Evolutionary conservation across 768 basidiomycete genomes (phyloP).

Genomic region (Pulveroboletus sp.): DNA sequence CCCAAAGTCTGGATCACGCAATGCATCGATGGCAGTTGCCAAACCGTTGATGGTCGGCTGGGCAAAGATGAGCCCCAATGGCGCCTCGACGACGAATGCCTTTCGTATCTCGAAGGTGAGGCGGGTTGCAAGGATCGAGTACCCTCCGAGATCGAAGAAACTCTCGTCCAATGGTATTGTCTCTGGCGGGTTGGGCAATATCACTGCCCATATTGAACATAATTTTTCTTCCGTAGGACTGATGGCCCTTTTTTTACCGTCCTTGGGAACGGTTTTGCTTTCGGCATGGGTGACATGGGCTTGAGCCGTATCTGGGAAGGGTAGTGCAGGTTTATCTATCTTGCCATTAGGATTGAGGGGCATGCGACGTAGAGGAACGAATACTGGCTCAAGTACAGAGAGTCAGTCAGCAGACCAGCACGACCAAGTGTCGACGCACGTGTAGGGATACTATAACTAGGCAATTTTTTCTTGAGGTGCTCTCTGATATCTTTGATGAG

Average conservation of each 20-base stretch:
- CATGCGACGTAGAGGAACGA: constrained; percentile 92
- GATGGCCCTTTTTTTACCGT: constrained; percentile 34
- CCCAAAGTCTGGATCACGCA: constrained; percentile 80
- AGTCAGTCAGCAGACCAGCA: constrained; percentile 1
- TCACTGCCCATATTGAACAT: constrained; percentile 75
- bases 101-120: constrained; percentile 97
- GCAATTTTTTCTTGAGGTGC: constrained; percentile 93
- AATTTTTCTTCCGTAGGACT: constrained; percentile 76
- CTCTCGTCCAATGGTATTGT: constrained; percentile 85
- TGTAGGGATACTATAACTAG: constrained; percentile 89
- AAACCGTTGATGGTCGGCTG: constrained; percentile 79
- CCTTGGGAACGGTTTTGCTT: constrained; percentile 28
- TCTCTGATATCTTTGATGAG: constrained; percentile 93
- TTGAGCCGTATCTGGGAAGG: constrained; percentile 95
- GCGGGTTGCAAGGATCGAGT: constrained; percentile 96
- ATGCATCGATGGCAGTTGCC: constrained; percentile 65
- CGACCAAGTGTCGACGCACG: constrained; percentile 45
- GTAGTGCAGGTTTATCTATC: constrained; percentile 96
- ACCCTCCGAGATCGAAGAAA: constrained; percentile 98
- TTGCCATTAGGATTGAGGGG: constrained; percentile 99
- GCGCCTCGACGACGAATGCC: constrained; percentile 83
- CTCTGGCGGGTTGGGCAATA: constrained; percentile 74
- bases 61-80: constrained; percentile 88
- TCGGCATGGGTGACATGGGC: constrained; percentile 39
- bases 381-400: constrained; percentile 47